phyloP scores from a whole-genome alignment of 2,329 filamentous ascomycete genomes.

The Ophiostoma perfectum region DNA sequence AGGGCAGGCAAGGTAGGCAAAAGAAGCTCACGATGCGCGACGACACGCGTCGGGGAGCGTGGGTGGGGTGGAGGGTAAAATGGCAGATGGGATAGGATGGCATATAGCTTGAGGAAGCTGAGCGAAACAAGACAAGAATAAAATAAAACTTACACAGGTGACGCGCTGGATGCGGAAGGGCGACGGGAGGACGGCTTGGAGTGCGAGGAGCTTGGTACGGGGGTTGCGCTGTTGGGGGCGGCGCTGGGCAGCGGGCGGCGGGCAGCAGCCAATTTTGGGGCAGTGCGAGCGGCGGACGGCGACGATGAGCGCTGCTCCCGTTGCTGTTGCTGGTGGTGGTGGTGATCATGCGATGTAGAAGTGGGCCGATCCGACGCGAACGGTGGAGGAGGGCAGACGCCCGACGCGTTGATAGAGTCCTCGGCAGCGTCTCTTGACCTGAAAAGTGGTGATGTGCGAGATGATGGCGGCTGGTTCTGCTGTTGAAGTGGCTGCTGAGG shows the following conservation, averaged over 20 bases:
- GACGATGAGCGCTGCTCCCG: background rate
- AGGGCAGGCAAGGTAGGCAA: background rate
- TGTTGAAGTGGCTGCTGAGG: background rate
- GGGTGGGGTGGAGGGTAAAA: too few species aligned
- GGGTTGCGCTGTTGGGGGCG: background rate
- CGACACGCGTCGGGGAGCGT: background rate
- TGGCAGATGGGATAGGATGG: too few species aligned
- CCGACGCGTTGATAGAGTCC: slow-evolving; percentile 15
- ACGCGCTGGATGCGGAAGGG: background rate
- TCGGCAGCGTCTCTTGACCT: background rate
- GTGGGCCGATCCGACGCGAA: background rate
- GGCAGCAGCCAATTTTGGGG: background rate
- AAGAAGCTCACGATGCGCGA: slow-evolving; percentile 3
- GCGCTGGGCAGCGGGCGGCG: background rate
- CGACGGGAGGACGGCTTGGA: slow-evolving; percentile 7
- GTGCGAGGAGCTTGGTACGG: background rate
- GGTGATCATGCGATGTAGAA: background rate
- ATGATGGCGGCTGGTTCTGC: background rate
- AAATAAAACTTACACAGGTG: background rate
- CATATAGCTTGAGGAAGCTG: too few species aligned
- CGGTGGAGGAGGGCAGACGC: slow-evolving; percentile 13
- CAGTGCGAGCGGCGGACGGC: background rate
- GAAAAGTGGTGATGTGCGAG: background rate
- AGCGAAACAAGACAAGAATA: background rate
- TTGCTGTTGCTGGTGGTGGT: background rate